phyloP scores from a whole-genome alignment of 345 rosid species.

The Zanthoxylum bungeanum region DNA sequence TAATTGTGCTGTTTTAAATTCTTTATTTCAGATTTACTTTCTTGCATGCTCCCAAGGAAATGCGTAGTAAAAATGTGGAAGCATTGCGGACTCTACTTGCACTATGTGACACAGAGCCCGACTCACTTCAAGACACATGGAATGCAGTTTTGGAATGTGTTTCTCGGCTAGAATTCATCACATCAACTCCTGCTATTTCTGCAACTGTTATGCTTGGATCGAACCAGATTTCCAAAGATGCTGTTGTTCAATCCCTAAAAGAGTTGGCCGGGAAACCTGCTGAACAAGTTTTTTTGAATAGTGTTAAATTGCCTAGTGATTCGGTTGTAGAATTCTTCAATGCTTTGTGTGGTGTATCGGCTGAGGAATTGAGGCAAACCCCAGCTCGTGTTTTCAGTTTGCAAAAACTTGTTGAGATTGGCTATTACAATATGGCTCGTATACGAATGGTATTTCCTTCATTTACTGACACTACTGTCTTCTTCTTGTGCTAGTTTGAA shows the following conservation, averaged over 20 bases:
- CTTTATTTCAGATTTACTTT: slow-evolving; percentile 75
- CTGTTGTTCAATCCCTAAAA: slow-evolving; percentile 81
- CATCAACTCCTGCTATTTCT: slow-evolving; percentile 84
- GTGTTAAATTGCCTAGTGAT: slow-evolving; percentile 90
- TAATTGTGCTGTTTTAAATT: slow-evolving; percentile 13
- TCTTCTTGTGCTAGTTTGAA: slow-evolving; percentile 2
- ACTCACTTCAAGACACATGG: slow-evolving; percentile 97
- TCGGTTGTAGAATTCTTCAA: slow-evolving; percentile 91
- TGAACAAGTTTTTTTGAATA: slow-evolving; percentile 90
- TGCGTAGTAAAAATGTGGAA: slow-evolving; percentile 97
- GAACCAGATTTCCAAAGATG: slow-evolving; percentile 97
- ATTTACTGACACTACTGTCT: neutral
- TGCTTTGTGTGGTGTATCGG: slow-evolving; percentile 96
- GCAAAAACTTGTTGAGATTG: slow-evolving; percentile 98
- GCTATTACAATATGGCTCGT: slow-evolving; percentile 98
- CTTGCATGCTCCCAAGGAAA: slow-evolving; percentile 96
- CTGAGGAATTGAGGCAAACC: slow-evolving; percentile 91
- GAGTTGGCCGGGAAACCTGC: slow-evolving; percentile 93
- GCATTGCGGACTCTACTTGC: slow-evolving; percentile 82
- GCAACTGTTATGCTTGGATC: slow-evolving; percentile 98
- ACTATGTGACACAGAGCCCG: slow-evolving; percentile 70
- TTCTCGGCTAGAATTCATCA: slow-evolving; percentile 89
- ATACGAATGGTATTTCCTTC: slow-evolving; percentile 79
- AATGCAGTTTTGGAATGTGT: slow-evolving; percentile 98
- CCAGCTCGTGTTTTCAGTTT: slow-evolving; percentile 99